These are phyloP conservation scores for Talaromyces atroroseus DNA, from an alignment of 2,329 filamentous ascomycete species.

Conservation along the genomic window DNA sequence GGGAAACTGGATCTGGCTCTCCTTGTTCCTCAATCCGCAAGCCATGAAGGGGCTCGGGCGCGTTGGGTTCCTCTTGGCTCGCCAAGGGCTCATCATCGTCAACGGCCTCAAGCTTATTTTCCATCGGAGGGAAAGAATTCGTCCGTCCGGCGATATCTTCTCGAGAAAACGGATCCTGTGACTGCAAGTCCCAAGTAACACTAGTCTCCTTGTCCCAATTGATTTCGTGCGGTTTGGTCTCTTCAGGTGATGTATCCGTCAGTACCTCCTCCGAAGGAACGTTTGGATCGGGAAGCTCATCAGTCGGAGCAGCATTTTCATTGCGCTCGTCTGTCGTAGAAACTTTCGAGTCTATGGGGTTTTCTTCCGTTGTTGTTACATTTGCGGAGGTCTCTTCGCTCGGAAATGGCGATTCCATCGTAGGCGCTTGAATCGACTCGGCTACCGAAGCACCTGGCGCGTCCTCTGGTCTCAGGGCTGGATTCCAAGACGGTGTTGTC, in stretches of 20 bases:
- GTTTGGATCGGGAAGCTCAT: background rate
- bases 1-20: background rate
- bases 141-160: conserved; percentile 14
- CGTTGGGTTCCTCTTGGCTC: background rate
- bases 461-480: conserved; percentile 46
- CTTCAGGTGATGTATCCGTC: background rate
- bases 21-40: background rate
- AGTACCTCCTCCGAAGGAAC: background rate
- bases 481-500: conserved; percentile 46
- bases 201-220: conserved; percentile 9
- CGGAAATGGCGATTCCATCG: conserved; percentile 14
- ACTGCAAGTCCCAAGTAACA: background rate
- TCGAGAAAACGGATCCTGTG: conserved; percentile 14
- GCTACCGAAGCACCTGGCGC: conserved; percentile 16
- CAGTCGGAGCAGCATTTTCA: background rate
- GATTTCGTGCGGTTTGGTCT: conserved; percentile 1
- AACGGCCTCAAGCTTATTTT: background rate
- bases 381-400: background rate
- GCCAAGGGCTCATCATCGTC: background rate
- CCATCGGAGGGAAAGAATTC: conserved; percentile 17
- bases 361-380: background rate
- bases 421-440: conserved; percentile 15
- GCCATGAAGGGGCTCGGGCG: background rate
- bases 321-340: background rate
- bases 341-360: background rate